These are phyloP conservation scores for Monosporozyma unispora DNA, from an alignment of 805 yeast genomes.

Conservation along the genomic window DNA sequence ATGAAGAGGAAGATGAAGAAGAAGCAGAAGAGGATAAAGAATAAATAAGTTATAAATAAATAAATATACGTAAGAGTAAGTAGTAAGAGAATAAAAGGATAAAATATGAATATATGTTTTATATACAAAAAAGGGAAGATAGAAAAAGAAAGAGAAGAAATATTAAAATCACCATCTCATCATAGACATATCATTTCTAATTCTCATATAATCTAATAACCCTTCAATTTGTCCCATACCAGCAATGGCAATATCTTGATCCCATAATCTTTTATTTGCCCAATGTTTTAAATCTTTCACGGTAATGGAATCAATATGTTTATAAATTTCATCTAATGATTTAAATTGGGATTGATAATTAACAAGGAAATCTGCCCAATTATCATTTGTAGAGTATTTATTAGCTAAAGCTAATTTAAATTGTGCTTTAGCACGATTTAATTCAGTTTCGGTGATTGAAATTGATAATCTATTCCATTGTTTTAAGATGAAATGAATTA, in stretches of 20 bases:
- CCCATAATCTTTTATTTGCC: conserved; percentile 74
- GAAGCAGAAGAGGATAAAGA: conserved; percentile 12
- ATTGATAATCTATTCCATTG: conserved; percentile 82
- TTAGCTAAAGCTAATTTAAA: conserved; percentile 53
- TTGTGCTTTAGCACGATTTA: conserved; percentile 65
- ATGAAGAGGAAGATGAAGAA: conserved; percentile 8
- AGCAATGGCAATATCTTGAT: conserved; percentile 73
- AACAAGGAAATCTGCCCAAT: conserved; percentile 32
- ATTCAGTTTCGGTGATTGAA: conserved; percentile 68
- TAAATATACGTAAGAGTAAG: conserved; percentile 6
- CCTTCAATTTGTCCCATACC: conserved; percentile 84
- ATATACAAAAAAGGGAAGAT: too few species aligned
- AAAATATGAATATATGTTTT: neutral
- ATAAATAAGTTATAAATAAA: conserved; percentile 2
- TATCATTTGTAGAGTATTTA: neutral
- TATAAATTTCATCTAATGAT: conserved; percentile 30
- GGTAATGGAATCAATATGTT: conserved; percentile 54
- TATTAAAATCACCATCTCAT: conserved; percentile 54
- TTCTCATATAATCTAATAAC: conserved; percentile 73
- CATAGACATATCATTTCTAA: conserved; percentile 84
- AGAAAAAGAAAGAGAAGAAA: neutral
- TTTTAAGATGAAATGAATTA: conserved; percentile 70
- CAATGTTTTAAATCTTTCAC: conserved; percentile 54
- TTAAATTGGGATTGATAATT: conserved; percentile 52
- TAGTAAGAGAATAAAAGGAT: neutral